Conservation (phyloP, 495 filamentous ascomycete genomes). For the Staphylotrichum longicolle region DNA sequence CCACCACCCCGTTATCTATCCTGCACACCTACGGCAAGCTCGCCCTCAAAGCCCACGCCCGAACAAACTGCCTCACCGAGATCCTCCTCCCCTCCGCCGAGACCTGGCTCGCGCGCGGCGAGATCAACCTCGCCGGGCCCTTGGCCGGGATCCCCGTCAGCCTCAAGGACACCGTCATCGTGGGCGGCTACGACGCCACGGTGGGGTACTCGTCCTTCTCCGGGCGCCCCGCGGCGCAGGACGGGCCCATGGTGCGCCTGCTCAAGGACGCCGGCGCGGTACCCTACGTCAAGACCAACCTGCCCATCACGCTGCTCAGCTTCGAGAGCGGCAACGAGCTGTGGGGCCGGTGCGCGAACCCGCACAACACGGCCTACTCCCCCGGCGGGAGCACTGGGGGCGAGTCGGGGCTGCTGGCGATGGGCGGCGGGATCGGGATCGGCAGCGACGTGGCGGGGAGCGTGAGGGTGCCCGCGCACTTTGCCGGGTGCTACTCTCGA, state of each 20-base stretch:
- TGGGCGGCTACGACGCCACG: constrained; percentile 82
- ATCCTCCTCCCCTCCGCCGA: constrained; percentile 79
- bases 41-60: constrained; percentile 76
- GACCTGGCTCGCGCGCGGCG: constrained; percentile 54
- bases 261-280: constrained; percentile 94
- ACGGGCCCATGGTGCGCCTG: constrained; percentile 73
- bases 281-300: constrained; percentile 92
- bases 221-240: constrained; percentile 59
- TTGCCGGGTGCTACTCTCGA: constrained; percentile 81
- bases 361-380: constrained; percentile 77
- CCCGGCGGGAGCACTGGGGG: constrained; percentile 92
- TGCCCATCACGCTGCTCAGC: constrained; percentile 86
- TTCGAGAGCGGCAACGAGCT: constrained; percentile 93
- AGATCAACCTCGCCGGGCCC: constrained; percentile 74
- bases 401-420: constrained; percentile 79
- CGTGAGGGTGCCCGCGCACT: constrained; percentile 86
- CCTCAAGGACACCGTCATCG: constrained; percentile 82
- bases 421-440: constrained; percentile 89
- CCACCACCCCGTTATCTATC: constrained; percentile 66
- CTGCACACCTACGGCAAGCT: constrained; percentile 89
- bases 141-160: constrained; percentile 87
- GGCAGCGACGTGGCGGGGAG: constrained; percentile 94
- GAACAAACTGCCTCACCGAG: constrained; percentile 92
- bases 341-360: constrained; percentile 80
- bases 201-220: constrained; percentile 78